Percentiles rank a stretch among this genome's conserved stretches.
Evolutionary conservation across 768 basidiomycete species (phyloP).

Genomic region (Tulasnella sp.): DNA sequence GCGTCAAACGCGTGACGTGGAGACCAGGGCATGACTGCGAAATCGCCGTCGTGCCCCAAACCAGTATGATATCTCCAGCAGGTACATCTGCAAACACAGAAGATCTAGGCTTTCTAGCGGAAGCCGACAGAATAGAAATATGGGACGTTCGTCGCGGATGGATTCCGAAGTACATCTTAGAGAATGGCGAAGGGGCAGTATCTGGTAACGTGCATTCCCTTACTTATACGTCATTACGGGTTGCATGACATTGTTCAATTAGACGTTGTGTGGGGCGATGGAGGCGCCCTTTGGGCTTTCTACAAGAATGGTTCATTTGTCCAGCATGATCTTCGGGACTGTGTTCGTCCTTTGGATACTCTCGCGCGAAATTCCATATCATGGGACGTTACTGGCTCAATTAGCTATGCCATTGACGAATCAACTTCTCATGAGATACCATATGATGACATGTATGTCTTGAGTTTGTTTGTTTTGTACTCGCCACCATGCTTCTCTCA

Average conservation of each 20-base stretch:
- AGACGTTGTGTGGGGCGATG: slow-evolving; percentile 61
- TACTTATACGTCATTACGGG: neutral
- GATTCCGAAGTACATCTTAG: slow-evolving; percentile 72
- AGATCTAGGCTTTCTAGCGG: slow-evolving; percentile 1
- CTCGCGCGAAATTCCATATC: slow-evolving; percentile 49
- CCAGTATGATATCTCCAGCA: slow-evolving; percentile 17
- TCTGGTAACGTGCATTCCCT: slow-evolving; percentile 39
- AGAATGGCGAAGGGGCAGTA: slow-evolving; percentile 55
- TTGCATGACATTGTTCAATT: neutral
- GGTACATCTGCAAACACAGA: slow-evolving; percentile 1
- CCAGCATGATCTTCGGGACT: slow-evolving; percentile 59
- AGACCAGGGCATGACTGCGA: slow-evolving; percentile 49
- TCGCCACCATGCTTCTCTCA: neutral
- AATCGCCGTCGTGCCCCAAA: slow-evolving; percentile 22
- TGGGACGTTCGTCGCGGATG: slow-evolving; percentile 77
- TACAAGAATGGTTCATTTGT: slow-evolving; percentile 67
- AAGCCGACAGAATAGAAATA: slow-evolving; percentile 57
- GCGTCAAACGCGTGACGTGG: slow-evolving; percentile 63
- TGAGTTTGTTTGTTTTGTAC: neutral
- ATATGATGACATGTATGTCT: slow-evolving; percentile 63
- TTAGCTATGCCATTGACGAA: slow-evolving; percentile 55
- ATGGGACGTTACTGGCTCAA: slow-evolving; percentile 51
- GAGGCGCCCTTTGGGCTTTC: slow-evolving; percentile 59
- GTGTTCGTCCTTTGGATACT: slow-evolving; percentile 50
- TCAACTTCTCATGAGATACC: slow-evolving; percentile 48